Evolutionary conservation across 495 filamentous ascomycete genomes (phyloP).

Genomic region (Neurospora intermedia): DNA sequence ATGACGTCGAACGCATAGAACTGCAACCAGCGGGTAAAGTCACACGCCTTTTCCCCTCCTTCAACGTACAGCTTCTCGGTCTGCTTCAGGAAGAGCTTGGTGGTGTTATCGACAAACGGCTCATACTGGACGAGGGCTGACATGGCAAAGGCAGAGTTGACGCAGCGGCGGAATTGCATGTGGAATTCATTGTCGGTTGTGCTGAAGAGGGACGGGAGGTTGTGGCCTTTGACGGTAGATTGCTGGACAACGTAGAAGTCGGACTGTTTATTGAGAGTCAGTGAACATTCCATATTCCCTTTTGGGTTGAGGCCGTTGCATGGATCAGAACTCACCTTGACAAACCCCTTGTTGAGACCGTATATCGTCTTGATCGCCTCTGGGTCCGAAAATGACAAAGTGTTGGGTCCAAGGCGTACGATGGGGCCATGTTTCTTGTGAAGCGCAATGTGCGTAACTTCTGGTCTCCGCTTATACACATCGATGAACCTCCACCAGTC

Average conservation of each 20-base stretch:
- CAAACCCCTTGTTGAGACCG: slow-evolving; percentile 72
- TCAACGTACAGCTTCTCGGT: slow-evolving; percentile 50
- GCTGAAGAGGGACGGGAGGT: slow-evolving; percentile 65
- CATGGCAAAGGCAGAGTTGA: slow-evolving; percentile 67
- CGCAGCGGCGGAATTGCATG: slow-evolving; percentile 54
- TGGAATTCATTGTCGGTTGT: slow-evolving; percentile 67
- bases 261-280: slow-evolving; percentile 36
- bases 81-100: slow-evolving; percentile 50
- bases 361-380: slow-evolving; percentile 64
- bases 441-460: slow-evolving; percentile 53
- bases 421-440: slow-evolving; percentile 64
- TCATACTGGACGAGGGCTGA: slow-evolving; percentile 61
- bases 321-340: slow-evolving; percentile 42
- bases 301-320: neutral
- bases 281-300: neutral
- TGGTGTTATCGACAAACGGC: slow-evolving; percentile 59
- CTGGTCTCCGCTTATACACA: slow-evolving; percentile 49
- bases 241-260: slow-evolving; percentile 63
- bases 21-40: slow-evolving; percentile 65
- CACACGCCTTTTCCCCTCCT: slow-evolving; percentile 38
- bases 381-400: slow-evolving; percentile 56
- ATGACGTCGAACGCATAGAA: slow-evolving; percentile 76
- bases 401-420: slow-evolving; percentile 58
- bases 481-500: slow-evolving; percentile 61
- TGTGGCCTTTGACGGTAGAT: slow-evolving; percentile 51